Percentiles rank a stretch among this genome's conserved stretches.
These are phyloP conservation scores for Rhodamnia argentea DNA, from an alignment of 345 rosid genomes.

Conservation along the genomic window DNA sequence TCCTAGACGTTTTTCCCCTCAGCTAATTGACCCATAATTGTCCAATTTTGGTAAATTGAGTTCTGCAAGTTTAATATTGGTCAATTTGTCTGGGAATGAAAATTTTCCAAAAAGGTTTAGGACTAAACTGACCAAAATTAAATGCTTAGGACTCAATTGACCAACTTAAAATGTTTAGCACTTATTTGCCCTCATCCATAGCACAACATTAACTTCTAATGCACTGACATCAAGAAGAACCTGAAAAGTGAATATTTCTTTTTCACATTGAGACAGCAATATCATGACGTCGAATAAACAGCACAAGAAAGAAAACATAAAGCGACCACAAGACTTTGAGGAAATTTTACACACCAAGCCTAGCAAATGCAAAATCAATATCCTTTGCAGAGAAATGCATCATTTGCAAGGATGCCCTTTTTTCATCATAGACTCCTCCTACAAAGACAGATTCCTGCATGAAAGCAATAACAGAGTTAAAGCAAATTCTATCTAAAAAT, in stretches of 20 bases:
- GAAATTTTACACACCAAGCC: constrained; percentile 43
- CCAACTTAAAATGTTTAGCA: background rate
- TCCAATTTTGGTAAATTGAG: background rate
- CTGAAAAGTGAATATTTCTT: background rate
- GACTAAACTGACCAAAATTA: background rate
- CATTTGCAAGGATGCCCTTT: constrained; percentile 43
- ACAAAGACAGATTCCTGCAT: constrained; percentile 56
- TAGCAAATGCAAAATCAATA: constrained; percentile 65
- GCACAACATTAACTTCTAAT: background rate
- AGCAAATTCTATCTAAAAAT: background rate
- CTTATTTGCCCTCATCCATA: background rate
- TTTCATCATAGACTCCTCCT: constrained; percentile 26
- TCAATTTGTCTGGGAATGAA: background rate
- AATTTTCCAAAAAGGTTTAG: background rate
- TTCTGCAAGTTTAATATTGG: background rate
- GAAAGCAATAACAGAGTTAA: background rate
- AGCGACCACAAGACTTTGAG: background rate
- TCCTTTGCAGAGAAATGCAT: constrained; percentile 64
- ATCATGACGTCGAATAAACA: background rate
- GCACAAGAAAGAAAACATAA: background rate
- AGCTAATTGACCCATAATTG: background rate
- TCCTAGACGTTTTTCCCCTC: background rate
- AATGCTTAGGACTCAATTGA: background rate
- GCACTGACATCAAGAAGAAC: background rate
- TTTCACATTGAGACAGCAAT: background rate